phyloP scores from a whole-genome alignment of 106 monocot genomes.

The Hemerocallis citrina region DNA sequence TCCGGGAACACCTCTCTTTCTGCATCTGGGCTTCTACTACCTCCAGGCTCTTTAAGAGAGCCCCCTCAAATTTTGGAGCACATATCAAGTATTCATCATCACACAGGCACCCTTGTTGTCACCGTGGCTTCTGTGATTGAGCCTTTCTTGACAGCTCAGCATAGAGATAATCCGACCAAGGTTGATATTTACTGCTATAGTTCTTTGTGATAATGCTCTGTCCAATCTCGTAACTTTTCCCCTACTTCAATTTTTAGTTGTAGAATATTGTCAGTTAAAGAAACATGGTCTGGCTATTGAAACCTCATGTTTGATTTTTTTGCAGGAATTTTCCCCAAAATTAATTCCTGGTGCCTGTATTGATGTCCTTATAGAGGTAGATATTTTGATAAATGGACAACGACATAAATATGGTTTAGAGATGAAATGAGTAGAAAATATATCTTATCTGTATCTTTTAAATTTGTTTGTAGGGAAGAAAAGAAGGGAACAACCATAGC shows the following conservation, averaged over 20 bases:
- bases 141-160: slow-evolving; percentile 59
- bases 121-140: slow-evolving; percentile 64
- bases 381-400: background rate
- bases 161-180: slow-evolving; percentile 39
- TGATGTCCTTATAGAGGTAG: slow-evolving; percentile 66
- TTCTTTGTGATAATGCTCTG: slow-evolving; percentile 1
- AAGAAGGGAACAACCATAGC: background rate
- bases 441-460: background rate
- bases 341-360: slow-evolving; percentile 47
- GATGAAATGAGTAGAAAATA: background rate
- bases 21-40: slow-evolving; percentile 69
- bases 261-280: background rate
- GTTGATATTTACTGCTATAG: slow-evolving; percentile 9
- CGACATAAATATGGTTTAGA: background rate
- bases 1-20: slow-evolving; percentile 72
- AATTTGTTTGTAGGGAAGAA: slow-evolving; percentile 17
- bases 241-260: background rate
- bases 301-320: slow-evolving; percentile 4
- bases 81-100: slow-evolving; percentile 15
- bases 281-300: background rate
- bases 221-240: background rate
- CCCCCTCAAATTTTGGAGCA: slow-evolving; percentile 18
- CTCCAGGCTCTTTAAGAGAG: slow-evolving; percentile 26
- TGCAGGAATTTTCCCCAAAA: slow-evolving; percentile 34
- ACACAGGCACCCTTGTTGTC: slow-evolving; percentile 43